These are phyloP conservation scores for Aegilops umbellulata DNA, from an alignment of 176 grass and related monocot genomes.

Conservation along the genomic window DNA sequence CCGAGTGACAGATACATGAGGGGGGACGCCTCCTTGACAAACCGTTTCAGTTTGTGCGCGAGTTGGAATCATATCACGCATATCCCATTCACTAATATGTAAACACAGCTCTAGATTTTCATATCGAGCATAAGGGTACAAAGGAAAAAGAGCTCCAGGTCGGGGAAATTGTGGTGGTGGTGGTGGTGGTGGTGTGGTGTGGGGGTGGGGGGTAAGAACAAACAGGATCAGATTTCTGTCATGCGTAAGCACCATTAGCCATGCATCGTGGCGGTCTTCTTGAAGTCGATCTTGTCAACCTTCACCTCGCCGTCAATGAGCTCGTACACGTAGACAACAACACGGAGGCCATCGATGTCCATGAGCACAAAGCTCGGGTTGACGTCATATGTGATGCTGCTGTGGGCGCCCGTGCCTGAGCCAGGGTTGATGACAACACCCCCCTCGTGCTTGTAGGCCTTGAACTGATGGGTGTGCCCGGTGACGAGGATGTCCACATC, in stretches of 20 bases:
- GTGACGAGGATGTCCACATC: conserved; percentile 99
- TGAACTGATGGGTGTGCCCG: conserved; percentile 93
- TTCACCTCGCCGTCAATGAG: conserved; percentile 98
- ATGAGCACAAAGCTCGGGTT: conserved; percentile 97
- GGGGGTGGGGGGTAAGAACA: background rate
- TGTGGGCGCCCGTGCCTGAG: conserved; percentile 81
- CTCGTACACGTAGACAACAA: conserved; percentile 95
- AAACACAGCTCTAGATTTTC: background rate
- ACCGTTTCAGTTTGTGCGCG: background rate
- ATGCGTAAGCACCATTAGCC: background rate
- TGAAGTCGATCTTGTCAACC: conserved; percentile 98
- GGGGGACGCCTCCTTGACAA: background rate
- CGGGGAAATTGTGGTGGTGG: too few relatives aligned
- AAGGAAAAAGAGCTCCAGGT: background rate
- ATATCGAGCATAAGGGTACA: background rate
- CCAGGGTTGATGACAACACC: conserved; percentile 96
- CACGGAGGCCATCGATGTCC: conserved; percentile 95
- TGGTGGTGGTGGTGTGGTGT: too few relatives aligned
- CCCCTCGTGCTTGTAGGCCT: conserved; percentile 97
- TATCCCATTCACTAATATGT: background rate
- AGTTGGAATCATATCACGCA: background rate
- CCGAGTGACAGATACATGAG: background rate
- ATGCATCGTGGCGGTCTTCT: conserved; percentile 75
- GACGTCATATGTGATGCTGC: conserved; percentile 94
- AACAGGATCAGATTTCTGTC: background rate